phyloP scores from a whole-genome alignment of 768 basidiomycete genomes.

The Rhodosporidiobolus sp. region DNA sequence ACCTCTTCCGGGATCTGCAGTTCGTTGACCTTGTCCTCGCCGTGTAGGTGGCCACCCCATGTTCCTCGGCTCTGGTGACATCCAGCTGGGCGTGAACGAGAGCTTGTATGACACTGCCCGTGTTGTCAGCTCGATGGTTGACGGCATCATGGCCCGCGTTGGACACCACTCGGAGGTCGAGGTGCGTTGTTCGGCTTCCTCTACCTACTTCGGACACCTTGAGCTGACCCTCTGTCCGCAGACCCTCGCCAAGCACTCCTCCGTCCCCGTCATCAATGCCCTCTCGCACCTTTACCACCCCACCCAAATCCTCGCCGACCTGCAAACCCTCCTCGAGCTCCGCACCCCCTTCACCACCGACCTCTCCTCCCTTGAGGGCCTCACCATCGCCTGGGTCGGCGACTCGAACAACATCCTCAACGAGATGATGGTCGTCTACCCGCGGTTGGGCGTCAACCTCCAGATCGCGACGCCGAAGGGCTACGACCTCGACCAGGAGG shows the following conservation, averaged over 20 bases:
- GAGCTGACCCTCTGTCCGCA: conserved; percentile 45
- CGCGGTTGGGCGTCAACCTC: conserved; percentile 80
- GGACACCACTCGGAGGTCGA: conserved; percentile 89
- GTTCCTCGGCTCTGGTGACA: conserved; percentile 84
- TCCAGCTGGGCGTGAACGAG: conserved; percentile 96
- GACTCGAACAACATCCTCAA: conserved; percentile 93
- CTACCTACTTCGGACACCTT: not conserved
- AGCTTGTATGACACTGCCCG: conserved; percentile 73
- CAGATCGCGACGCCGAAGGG: conserved; percentile 74
- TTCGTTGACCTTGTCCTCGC: not conserved
- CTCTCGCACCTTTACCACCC: conserved; percentile 95
- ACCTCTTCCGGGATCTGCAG: not conserved
- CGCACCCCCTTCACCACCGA: conserved; percentile 42
- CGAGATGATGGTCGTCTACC: conserved; percentile 94
- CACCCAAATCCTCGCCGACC: conserved; percentile 88
- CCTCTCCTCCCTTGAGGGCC: conserved; percentile 59
- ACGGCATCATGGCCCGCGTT: conserved; percentile 95
- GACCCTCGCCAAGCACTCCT: conserved; percentile 86
- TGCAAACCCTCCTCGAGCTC: conserved; percentile 78
- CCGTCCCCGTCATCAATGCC: conserved; percentile 92
- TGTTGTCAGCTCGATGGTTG: conserved; percentile 89
- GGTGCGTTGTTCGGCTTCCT: conserved; percentile 54
- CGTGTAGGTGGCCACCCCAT: conserved; percentile 65
- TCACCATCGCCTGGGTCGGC: conserved; percentile 89
- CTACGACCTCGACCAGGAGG: conserved; percentile 55